Percentiles rank a stretch among this genome's conserved stretches.
Conservation (phyloP, 208 protist species). For the Plasmodiophora brassicae region DNA sequence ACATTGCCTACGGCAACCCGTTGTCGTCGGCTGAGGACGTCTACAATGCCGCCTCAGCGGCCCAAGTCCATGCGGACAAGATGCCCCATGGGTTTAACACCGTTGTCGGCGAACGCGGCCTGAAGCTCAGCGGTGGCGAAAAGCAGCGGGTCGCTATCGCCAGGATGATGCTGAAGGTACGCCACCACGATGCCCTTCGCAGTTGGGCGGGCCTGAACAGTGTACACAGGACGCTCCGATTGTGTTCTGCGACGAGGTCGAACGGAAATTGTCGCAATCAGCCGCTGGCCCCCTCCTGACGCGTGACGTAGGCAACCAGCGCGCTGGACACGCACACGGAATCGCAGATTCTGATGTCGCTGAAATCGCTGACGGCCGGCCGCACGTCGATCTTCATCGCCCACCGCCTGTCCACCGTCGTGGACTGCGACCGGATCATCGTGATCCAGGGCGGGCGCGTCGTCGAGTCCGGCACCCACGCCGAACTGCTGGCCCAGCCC, state of each 20-base stretch:
- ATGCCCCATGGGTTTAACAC: slow-evolving; percentile 38
- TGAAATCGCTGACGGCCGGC: slow-evolving; percentile 14
- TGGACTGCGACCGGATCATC: slow-evolving; percentile 56
- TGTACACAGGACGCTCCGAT: slow-evolving; percentile 68
- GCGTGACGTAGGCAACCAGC: slow-evolving; percentile 87
- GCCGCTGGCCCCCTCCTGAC: slow-evolving; percentile 72
- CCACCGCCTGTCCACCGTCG: slow-evolving; percentile 64
- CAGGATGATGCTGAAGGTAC: slow-evolving; percentile 64
- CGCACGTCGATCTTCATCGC: slow-evolving; percentile 57
- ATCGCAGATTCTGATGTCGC: neutral
- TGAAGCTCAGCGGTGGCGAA: slow-evolving; percentile 73
- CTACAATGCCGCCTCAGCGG: neutral
- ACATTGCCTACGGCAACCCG: slow-evolving; percentile 56
- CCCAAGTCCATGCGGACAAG: neutral
- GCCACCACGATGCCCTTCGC: too few relatives aligned
- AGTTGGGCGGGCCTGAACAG: too few relatives aligned
- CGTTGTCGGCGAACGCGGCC: slow-evolving; percentile 51
- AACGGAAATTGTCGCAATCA: neutral
- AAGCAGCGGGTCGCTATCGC: slow-evolving; percentile 82
- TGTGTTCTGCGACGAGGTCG: slow-evolving; percentile 82
- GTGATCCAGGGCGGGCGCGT: slow-evolving; percentile 49
- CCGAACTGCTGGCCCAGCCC: slow-evolving; percentile 26
- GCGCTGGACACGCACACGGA: slow-evolving; percentile 84
- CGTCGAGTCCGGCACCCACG: slow-evolving; percentile 50
- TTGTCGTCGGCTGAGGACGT: neutral